A percentile compares a stretch with the other conserved stretches of the same genome.
These are phyloP conservation scores for Fraxinus greggii DNA, from an alignment of 305 asterid species.

Conservation along the genomic window DNA sequence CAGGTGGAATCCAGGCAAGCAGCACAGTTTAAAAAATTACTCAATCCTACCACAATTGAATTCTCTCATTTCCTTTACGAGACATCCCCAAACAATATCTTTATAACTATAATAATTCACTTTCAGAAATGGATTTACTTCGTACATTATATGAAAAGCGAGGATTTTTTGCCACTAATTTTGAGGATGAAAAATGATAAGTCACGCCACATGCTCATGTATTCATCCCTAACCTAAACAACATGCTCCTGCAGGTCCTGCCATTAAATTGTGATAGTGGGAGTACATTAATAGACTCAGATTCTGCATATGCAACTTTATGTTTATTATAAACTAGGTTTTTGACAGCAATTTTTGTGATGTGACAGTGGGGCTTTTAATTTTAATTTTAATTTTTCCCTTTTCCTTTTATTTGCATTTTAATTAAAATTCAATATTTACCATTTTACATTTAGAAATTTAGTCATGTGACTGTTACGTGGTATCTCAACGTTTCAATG, in stretches of 20 bases:
- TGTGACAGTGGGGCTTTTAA: not conserved
- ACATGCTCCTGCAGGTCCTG: not conserved
- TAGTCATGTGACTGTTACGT: not conserved
- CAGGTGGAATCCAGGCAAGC: not conserved
- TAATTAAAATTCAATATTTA: not conserved
- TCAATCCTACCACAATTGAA: not conserved
- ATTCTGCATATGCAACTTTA: not conserved
- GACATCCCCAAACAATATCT: not conserved
- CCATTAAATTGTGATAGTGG: not conserved
- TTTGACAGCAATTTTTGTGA: not conserved
- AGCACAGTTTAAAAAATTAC: slow-evolving; percentile 8
- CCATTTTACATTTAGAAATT: not conserved
- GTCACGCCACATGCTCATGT: not conserved
- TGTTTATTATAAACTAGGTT: not conserved
- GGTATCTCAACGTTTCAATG: not conserved
- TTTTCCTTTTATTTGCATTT: not conserved
- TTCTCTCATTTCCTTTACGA: not conserved
- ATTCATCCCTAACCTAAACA: not conserved
- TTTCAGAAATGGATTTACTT: not conserved
- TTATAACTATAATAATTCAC: not conserved
- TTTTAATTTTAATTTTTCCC: not conserved
- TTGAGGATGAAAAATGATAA: not conserved
- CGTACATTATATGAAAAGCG: not conserved
- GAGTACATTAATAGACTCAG: not conserved
- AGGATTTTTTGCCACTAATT: not conserved